Evolutionary conservation across 768 basidiomycete genomes (phyloP).

Genomic region (Tulasnella sp.): DNA sequence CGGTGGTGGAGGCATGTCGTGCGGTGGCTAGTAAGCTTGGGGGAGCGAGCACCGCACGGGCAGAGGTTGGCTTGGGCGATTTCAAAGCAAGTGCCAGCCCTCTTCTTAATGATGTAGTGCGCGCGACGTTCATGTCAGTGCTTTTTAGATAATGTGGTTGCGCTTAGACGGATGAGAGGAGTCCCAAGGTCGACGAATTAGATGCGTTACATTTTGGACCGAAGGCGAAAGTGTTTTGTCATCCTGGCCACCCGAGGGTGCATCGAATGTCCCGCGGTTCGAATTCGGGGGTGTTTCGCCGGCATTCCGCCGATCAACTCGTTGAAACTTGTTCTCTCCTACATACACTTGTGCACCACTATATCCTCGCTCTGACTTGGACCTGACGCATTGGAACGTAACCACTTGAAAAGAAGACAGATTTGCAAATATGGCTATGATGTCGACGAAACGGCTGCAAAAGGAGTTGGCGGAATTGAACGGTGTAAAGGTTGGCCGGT

Average conservation of each 20-base stretch:
- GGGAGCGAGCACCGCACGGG: background rate
- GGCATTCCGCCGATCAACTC: background rate
- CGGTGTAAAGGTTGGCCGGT: conserved; percentile 33
- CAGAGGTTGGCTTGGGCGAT: background rate
- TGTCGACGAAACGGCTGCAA: conserved; percentile 53
- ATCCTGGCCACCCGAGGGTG: background rate
- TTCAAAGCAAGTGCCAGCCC: background rate
- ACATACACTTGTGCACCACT: background rate
- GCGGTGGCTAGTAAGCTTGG: background rate
- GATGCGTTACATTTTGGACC: background rate
- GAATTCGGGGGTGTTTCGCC: background rate
- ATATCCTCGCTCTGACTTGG: background rate
- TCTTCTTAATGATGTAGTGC: background rate
- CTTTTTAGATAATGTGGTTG: background rate
- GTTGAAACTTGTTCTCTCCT: background rate
- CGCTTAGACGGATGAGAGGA: background rate
- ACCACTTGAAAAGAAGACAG: background rate
- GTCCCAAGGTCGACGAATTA: conserved; percentile 10
- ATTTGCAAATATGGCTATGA: conserved; percentile 44
- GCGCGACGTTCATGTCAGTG: background rate
- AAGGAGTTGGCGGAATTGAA: conserved; percentile 65
- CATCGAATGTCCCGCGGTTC: background rate
- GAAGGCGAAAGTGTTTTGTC: background rate
- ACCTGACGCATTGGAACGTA: background rate
- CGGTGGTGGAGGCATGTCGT: background rate